Base-by-base conservation (phyloP, 2,329 filamentous ascomycete genomes). In the Ascochyta koolunga region DNA sequence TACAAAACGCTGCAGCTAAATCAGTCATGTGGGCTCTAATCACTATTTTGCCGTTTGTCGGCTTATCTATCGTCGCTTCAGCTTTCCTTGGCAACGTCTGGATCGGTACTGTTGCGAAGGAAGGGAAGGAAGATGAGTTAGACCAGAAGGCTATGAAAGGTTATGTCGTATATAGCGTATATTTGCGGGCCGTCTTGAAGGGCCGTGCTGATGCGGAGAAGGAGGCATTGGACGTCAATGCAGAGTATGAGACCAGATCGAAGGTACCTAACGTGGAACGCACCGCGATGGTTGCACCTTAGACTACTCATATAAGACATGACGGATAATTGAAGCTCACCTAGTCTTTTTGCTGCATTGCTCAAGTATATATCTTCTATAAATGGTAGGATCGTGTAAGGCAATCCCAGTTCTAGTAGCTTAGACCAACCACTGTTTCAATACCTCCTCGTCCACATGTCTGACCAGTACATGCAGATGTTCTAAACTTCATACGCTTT, bases 401-500 rank as follows among this genome's bases (percentile, higher is more conserved):
- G 15, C 11, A 21, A n/a, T 35, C 19, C 38, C 27, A 39, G 29
- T 18, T 15, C 2, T 36, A 33, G 32, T 21, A 5, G 13, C 13
- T 43, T 29, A 54, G 9, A 49, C 40, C 35, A 54, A 24, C 51
- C 51, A 54, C n/a, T 45, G 36, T 35, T 54, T 49, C 58, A 72
- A 45, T 2, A 70, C 57, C 19, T 63, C 80, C 16, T 93, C 64
- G 84, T 89, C 67, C 86, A 90, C 61, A 83, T 91, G 38, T 86
- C 88, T 55, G 83, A 86, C 58, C 86, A 88, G 21, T 85, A 95
- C 41, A 91, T 96, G 71, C 83, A 89, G 50, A 86, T 87, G 5
- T 89, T 91, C 71, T 89, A 91, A 74, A 82, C 85, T 49, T 48
- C 83, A 74, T 39, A 88, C 83, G 61, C 83, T 86, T 71, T 87